These are phyloP conservation scores for Cordyceps sp. DNA, from an alignment of 2,329 filamentous ascomycete genomes.

Conservation along the genomic window DNA sequence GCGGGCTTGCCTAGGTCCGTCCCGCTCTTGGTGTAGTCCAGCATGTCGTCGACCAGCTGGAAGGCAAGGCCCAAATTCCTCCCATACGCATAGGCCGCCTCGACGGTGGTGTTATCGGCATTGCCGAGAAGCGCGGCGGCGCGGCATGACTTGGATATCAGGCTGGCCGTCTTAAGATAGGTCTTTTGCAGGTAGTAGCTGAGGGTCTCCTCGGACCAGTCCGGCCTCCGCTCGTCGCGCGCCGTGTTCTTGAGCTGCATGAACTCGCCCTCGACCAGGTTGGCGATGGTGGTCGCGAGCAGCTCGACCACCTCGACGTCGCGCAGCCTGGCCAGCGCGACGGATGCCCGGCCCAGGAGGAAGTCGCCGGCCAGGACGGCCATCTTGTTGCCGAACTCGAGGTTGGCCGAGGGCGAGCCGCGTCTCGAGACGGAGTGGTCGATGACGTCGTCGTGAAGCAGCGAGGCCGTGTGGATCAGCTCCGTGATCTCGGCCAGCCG, in stretches of 20 bases:
- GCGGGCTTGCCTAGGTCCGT: constrained; percentile 85
- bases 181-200: constrained; percentile 96
- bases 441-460: constrained; percentile 96
- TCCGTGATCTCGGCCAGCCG: constrained; percentile 93
- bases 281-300: constrained; percentile 89
- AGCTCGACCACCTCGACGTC: constrained; percentile 93
- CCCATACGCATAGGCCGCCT: constrained; percentile 82
- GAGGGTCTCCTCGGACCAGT: constrained; percentile 77
- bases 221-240: constrained; percentile 66
- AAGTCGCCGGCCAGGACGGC: constrained; percentile 96
- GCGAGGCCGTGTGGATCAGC: constrained; percentile 88
- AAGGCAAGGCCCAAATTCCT: constrained; percentile 90
- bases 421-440: constrained; percentile 79
- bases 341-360: constrained; percentile 78
- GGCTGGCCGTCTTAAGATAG: constrained; percentile 86
- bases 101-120: constrained; percentile 60
- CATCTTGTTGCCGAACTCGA: constrained; percentile 98
- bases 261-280: constrained; percentile 95
- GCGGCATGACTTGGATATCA: constrained; percentile 93
- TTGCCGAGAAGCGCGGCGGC: constrained; percentile 76
- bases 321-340: constrained; percentile 75
- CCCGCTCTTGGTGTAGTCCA: constrained; percentile 83
- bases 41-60: constrained; percentile 93
- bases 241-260: constrained; percentile 99
- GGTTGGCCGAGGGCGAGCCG: constrained; percentile 73